A percentile compares a stretch with the other conserved stretches of the same genome.
These are phyloP conservation scores for Austropuccinia psidii DNA, from an alignment of 1,284 basidiomycete genomes.

Conservation along the genomic window DNA sequence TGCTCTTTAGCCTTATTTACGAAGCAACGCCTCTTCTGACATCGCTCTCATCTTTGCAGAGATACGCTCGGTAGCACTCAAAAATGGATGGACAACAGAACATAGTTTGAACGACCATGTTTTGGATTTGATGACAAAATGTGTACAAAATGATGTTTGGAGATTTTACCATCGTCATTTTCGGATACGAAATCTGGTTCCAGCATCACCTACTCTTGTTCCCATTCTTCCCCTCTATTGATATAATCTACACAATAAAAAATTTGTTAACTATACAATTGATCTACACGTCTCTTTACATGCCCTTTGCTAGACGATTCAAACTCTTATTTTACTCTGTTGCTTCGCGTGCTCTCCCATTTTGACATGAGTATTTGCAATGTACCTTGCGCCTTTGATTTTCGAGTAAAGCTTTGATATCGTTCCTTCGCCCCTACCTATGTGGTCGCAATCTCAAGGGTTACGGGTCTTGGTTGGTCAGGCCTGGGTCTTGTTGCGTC, in stretches of 20 bases:
- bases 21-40: no score
- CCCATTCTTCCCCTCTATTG: background rate
- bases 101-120: background rate
- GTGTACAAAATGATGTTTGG: constrained; percentile 5
- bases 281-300: no score
- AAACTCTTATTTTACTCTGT: no score
- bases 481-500: no score
- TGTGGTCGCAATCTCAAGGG: no score
- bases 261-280: background rate
- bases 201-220: background rate
- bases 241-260: background rate
- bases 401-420: no score
- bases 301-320: no score
- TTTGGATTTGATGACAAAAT: background rate
- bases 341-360: no score
- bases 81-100: background rate
- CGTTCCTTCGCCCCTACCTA: no score
- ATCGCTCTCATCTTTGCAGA: background rate
- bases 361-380: no score
- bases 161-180: constrained; percentile 37
- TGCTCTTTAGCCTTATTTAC: constrained; percentile 9
- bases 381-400: no score
- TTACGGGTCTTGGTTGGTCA: no score
- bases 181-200: constrained; percentile 36
- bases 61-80: constrained; percentile 35